phyloP scores from a whole-genome alignment of 768 basidiomycete genomes.

The Leucogyrophana mollusca region DNA sequence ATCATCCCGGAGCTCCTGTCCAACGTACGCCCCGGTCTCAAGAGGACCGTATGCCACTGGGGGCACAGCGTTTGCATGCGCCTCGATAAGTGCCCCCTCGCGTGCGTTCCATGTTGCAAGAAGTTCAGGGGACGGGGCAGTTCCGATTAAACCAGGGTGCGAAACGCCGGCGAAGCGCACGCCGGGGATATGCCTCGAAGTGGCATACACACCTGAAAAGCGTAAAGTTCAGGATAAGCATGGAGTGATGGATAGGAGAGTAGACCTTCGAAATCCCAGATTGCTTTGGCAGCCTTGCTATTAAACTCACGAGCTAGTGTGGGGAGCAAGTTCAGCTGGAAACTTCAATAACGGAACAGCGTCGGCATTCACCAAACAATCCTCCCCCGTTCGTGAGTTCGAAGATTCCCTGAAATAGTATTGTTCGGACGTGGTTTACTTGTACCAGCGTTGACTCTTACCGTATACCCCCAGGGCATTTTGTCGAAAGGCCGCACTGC shows the following conservation, averaged over 20 bases:
- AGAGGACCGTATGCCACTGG: conserved; percentile 68
- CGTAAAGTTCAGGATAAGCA: neutral
- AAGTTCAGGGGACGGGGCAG: conserved; percentile 71
- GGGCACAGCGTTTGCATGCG: conserved; percentile 50
- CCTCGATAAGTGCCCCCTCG: conserved; percentile 62
- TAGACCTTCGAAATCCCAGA: conserved; percentile 75
- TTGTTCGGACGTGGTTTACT: neutral
- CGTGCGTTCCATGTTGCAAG: conserved; percentile 75
- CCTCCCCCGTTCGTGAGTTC: conserved; percentile 74
- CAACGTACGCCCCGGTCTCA: conserved; percentile 60
- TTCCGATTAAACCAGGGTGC: conserved; percentile 76
- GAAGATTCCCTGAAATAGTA: conserved; percentile 60
- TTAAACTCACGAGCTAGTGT: conserved; percentile 65
- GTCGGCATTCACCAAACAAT: conserved; percentile 50
- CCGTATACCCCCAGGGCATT: conserved; percentile 83
- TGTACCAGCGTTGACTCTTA: conserved; percentile 20
- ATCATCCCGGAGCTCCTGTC: conserved; percentile 54
- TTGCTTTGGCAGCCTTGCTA: conserved; percentile 71
- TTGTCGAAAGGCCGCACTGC: conserved; percentile 65
- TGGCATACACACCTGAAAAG: conserved; percentile 59
- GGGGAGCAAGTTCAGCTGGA: neutral
- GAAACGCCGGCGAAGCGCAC: conserved; percentile 78
- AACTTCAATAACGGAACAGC: neutral
- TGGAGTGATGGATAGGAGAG: neutral
- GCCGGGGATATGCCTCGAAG: conserved; percentile 75